Conservation (phyloP, 805 yeast genomes). For the Hanseniaspora lachancei region DNA sequence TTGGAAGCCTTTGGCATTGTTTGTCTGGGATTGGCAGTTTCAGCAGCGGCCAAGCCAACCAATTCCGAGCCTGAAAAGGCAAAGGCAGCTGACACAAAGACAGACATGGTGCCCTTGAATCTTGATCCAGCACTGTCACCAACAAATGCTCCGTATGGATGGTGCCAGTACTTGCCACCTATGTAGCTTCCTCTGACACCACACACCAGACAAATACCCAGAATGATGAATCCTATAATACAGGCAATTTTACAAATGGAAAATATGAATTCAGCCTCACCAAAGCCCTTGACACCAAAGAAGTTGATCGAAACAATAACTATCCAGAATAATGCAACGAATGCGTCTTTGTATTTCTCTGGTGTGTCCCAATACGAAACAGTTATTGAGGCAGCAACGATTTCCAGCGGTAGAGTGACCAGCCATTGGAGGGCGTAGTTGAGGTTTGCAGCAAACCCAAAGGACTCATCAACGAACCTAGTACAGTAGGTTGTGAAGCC, state of each 20-base stretch:
- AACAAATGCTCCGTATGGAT: conserved; percentile 45
- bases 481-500: conserved; percentile 49
- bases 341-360: conserved; percentile 36
- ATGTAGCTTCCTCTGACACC: conserved; percentile 37
- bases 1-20: conserved; percentile 40
- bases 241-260: conserved; percentile 38
- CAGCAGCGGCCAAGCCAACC: conserved; percentile 40
- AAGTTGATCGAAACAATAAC: conserved; percentile 37
- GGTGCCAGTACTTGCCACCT: conserved; percentile 39
- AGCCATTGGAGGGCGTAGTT: conserved; percentile 43
- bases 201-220: conserved; percentile 38
- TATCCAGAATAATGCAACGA: conserved; percentile 38
- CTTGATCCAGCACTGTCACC: conserved; percentile 27
- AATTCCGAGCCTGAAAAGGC: conserved; percentile 44
- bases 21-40: conserved; percentile 35
- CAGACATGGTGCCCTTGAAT: conserved; percentile 42
- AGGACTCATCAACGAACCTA: conserved; percentile 45
- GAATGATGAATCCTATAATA: conserved; percentile 40
- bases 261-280: conserved; percentile 41
- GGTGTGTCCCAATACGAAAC: conserved; percentile 39
- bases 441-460: conserved; percentile 53
- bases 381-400: conserved; percentile 42
- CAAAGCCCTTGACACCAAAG: conserved; percentile 44
- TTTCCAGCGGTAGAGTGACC: conserved; percentile 38
- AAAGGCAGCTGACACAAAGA: conserved; percentile 43